Conservation (phyloP, 495 filamentous ascomycete species). For the Symbiotaphrina buchneri region DNA sequence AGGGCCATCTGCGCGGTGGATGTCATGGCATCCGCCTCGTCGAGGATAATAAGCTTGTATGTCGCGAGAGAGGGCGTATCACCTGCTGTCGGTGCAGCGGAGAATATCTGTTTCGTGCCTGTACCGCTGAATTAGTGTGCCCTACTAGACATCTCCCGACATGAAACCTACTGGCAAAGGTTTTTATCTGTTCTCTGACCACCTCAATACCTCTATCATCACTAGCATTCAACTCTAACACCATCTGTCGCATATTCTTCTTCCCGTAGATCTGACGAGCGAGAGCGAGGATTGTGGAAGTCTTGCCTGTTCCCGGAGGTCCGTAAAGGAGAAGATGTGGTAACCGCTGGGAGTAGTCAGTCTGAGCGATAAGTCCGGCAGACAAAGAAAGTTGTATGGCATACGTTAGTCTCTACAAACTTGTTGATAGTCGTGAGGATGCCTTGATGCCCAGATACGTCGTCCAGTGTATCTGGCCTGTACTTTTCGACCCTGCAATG, state of each 20-base stretch:
- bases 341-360: slow-evolving; percentile 30
- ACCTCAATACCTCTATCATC: slow-evolving; percentile 98
- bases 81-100: slow-evolving; percentile 23
- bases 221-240: slow-evolving; percentile 88
- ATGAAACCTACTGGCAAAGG: slow-evolving; percentile 51
- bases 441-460: slow-evolving; percentile 96
- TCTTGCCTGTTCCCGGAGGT: slow-evolving; percentile 23
- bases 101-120: slow-evolving; percentile 45
- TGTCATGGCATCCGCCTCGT: slow-evolving; percentile 98
- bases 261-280: slow-evolving; percentile 79
- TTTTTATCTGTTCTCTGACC: slow-evolving; percentile 97
- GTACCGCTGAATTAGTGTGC: slow-evolving; percentile 8
- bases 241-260: slow-evolving; percentile 93
- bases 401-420: slow-evolving; percentile 75
- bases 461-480: slow-evolving; percentile 62
- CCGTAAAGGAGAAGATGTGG: slow-evolving; percentile 77
- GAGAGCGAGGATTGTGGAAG: slow-evolving; percentile 37
- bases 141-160: neutral
- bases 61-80: slow-evolving; percentile 32
- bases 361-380: neutral
- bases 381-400: slow-evolving; percentile 3
- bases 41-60: slow-evolving; percentile 92
- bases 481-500: slow-evolving; percentile 88
- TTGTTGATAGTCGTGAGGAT: slow-evolving; percentile 93
- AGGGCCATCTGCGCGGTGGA: slow-evolving; percentile 92